Base-by-base conservation (phyloP, 306 rosid species). In the Senna tora region DNA sequence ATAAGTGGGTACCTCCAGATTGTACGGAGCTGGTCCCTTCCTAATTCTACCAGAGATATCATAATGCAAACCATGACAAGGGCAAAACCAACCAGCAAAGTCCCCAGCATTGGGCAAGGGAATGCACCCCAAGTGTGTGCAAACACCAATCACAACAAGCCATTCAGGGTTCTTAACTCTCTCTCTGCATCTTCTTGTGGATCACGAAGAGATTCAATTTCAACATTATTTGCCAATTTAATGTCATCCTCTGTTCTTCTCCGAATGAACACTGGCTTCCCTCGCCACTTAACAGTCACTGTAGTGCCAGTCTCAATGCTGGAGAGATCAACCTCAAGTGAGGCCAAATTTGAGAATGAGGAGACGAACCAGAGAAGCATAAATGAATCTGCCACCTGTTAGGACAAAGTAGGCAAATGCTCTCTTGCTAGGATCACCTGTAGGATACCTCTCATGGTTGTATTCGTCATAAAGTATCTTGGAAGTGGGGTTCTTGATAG, bases 51-150 rank as follows among this genome's bases (percentile, higher is more conserved):
- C 95, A 22, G 95, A 91, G 59, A 91, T 59, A 71, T 91, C 97
- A 73, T 91, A 88, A 68, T 91, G 97, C 45, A 95, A 91, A 51
- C 97, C 97, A 39, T 91, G 97, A 81, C 97, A 91, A 6, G 97
- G 95, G 79, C 95, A 91, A 84, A 91, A 88, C 97, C 97, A 91
- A 38, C 97, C 97, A 11, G 92, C 97, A 56, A 69, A 91, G 47
- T 91, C 97, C 14, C 97, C 97, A 45, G 95, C 95, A 80, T 91
- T 91, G 49, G 97, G 95, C 84, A 91, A 79, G 51, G 97, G 97
- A 79, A 91, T 91, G 84, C 97, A 91, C 22, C 97, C 97, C 58
- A 91, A 74, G 82, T 91, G 95, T 1, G 97, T 91, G 84, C 97
- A 91, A 39, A 91, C 97, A 14, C 95, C 92, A n/a, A 91, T 52